A percentile compares a stretch with the other conserved stretches of the same genome.
Conservation (phyloP, 2,329 filamentous ascomycete genomes). For the Chrysoporthe deuterocubensis region DNA sequence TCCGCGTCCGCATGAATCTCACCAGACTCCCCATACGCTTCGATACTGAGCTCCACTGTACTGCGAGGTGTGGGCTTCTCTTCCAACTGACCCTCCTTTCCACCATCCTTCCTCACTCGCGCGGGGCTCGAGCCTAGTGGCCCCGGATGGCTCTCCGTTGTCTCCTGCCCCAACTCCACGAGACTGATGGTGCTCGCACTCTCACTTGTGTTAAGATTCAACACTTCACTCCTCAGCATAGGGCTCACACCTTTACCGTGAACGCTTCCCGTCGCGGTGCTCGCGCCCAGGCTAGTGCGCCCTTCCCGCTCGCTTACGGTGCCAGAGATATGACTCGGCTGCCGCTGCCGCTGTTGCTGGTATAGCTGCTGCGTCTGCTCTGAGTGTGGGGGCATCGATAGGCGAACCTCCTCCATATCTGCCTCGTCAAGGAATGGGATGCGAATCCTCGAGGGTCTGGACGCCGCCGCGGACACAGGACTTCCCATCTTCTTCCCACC, state of each 20-base stretch:
- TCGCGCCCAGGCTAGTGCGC: neutral
- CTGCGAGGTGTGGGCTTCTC: neutral
- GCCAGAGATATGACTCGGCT: neutral
- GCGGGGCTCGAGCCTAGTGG: conserved; percentile 7
- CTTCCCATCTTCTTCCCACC: neutral
- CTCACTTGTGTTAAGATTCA: neutral
- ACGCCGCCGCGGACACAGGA: neutral
- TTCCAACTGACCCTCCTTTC: neutral
- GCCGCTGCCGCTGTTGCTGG: neutral
- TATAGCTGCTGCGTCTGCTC: neutral
- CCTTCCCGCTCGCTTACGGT: neutral
- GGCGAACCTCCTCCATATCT: neutral
- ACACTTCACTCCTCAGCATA: neutral
- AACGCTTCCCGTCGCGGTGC: neutral
- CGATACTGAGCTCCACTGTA: neutral
- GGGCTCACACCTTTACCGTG: neutral
- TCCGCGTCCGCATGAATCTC: neutral
- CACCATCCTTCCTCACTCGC: neutral
- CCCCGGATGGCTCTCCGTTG: neutral
- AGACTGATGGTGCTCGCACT: too few species aligned
- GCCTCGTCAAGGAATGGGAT: neutral
- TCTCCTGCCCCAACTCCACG: neutral
- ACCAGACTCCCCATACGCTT: neutral
- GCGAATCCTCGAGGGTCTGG: neutral
- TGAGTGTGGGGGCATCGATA: neutral